Conservation (phyloP, 2,329 filamentous ascomycete genomes). For the Colletotrichum spaethianum region DNA sequence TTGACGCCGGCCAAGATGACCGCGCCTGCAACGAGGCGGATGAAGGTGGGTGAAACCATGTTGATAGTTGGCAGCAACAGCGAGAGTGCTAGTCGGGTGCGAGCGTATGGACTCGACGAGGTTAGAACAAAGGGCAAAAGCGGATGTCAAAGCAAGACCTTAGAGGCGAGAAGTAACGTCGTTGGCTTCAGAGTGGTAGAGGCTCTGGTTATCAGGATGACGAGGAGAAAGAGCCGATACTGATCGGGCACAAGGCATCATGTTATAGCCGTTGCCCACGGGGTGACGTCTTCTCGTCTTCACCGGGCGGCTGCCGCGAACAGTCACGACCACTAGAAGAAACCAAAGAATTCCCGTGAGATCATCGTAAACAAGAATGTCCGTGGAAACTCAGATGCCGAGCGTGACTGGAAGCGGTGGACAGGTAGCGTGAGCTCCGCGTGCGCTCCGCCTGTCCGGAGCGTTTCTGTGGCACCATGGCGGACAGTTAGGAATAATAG, state of each 20-base stretch:
- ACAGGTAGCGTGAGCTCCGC: background rate
- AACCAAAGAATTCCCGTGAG: background rate
- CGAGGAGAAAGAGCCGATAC: background rate
- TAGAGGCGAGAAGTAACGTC: background rate
- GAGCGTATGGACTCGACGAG: background rate
- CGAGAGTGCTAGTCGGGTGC: background rate
- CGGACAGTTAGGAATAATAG: background rate
- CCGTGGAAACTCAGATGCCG: background rate
- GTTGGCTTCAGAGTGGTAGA: background rate
- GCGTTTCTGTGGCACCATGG: conserved; percentile 9
- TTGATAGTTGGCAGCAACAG: background rate
- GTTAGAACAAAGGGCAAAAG: background rate
- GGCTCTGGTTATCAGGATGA: background rate
- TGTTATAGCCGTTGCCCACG: conserved; percentile 6
- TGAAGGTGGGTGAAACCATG: conserved; percentile 22
- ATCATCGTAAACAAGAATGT: background rate
- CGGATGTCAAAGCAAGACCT: background rate
- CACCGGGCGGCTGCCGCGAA: background rate
- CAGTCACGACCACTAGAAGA: background rate
- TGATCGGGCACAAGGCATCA: background rate
- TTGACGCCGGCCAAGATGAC: conserved; percentile 30
- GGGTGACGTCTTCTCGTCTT: background rate
- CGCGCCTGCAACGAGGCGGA: conserved; percentile 25
- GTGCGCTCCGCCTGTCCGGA: conserved; percentile 1
- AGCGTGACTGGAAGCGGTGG: background rate